Base-by-base conservation (phyloP, 345 rosid genomes). In the Isatis tinctoria region DNA sequence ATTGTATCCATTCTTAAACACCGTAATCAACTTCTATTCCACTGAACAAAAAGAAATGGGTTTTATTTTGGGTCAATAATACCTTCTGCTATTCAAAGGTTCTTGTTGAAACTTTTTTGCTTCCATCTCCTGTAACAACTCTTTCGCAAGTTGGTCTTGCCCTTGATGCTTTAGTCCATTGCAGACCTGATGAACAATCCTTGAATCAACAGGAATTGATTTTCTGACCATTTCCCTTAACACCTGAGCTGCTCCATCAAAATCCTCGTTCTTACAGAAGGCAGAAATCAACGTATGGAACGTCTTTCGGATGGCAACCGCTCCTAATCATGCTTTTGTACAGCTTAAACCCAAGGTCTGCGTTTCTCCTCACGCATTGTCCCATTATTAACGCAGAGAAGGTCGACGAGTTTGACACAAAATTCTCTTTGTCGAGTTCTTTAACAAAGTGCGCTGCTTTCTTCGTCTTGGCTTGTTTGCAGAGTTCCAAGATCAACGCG, bases 381-480 rank as follows among this genome's bases (percentile, higher is more conserved):
- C 96, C 98, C 52, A 49, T 52, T n/a, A 89, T 91, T 35, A 93
- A 88, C 11, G 92, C 91, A 30, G 90, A 83, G 74, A 83, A 91
- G 52, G 96, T 93, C 4, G 96, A 89, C 14, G 88, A 82, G 75
- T 91, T 91, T 22, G 90, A 94, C 36, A 79, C 86, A 73, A 93
- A 81, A 43, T 81, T 76, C 84, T 84, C 79, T 72, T 85, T 88
- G 63, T 87, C 92, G 20, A 93, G 90, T 67, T 87, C 88, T 80
- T 85, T 87, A 58, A 91, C 88, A 71, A 91, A 72, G 73, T 76
- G 82, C 8, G 97, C 97, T 68, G 97, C 94, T 73, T 87, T 91
- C 88, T 86, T 93, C 18, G 97, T 93, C 94, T 89, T 91, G 2
- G 94, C 98, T 62, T 83, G 92, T 61, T 84, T 89, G 84, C 97